A percentile compares a stretch with the other conserved stretches of the same genome.
Evolutionary conservation across 2,329 filamentous ascomycete genomes (phyloP).

Genomic region (Tolypocladium guangdongense): DNA sequence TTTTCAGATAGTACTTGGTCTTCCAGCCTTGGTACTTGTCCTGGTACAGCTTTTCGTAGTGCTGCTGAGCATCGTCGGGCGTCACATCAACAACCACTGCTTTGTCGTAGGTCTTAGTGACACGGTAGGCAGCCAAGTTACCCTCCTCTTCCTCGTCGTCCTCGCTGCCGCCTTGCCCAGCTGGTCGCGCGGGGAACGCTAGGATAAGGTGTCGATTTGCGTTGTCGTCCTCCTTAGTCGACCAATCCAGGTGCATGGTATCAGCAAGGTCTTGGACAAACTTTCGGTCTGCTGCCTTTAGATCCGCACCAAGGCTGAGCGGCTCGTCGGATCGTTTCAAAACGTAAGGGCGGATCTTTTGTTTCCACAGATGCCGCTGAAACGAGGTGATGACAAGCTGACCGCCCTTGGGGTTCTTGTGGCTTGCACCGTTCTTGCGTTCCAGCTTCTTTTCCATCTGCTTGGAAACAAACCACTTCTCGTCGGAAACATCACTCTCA

Average conservation of each 20-base stretch:
- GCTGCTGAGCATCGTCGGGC: constrained; percentile 64
- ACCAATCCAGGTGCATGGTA: constrained; percentile 45
- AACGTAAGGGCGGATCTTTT: constrained; percentile 72
- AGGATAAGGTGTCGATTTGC: constrained; percentile 42
- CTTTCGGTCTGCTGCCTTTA: constrained; percentile 79
- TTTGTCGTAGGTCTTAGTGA: constrained; percentile 84
- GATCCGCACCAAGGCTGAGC: constrained; percentile 60
- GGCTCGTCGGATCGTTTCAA: constrained; percentile 52
- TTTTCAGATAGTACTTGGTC: constrained; percentile 80
- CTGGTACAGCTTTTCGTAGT: constrained; percentile 78
- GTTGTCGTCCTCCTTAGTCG: constrained; percentile 45
- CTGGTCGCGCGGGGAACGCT: constrained; percentile 32
- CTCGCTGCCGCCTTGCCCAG: constrained; percentile 50
- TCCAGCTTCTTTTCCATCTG: constrained; percentile 52
- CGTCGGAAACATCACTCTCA: constrained; percentile 78
- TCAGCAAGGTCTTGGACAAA: constrained; percentile 83
- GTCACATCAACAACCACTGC: constrained; percentile 75
- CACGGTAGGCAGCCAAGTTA: constrained; percentile 70
- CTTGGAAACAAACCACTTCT: constrained; percentile 87
- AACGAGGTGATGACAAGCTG: constrained; percentile 64
- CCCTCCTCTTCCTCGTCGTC: constrained; percentile 57
- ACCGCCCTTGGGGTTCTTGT: constrained; percentile 40
- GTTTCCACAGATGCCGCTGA: constrained; percentile 74
- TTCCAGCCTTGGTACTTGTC: constrained; percentile 90
- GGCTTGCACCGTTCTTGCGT: constrained; percentile 47